Conservation (phyloP, 306 rosid genomes). For the Myrica gale region DNA sequence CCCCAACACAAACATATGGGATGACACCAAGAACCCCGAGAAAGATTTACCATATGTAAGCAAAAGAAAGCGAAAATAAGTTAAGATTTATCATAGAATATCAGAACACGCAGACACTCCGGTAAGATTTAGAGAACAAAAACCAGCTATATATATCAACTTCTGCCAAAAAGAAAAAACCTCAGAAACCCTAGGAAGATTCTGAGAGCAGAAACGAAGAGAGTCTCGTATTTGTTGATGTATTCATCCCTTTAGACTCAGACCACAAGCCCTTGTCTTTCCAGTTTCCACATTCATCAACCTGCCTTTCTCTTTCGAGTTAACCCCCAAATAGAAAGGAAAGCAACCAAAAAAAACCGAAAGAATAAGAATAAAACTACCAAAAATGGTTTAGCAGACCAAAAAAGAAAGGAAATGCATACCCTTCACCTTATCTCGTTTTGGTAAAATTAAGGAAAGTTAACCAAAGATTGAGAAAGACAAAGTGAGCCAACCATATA, state of each 20-base stretch:
- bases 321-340: conserved; percentile 23
- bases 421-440: conserved; percentile 11
- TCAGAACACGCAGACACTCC: conserved; percentile 1
- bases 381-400: neutral
- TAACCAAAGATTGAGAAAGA: neutral
- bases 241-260: conserved; percentile 21
- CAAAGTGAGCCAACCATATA: neutral
- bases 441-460: conserved; percentile 22
- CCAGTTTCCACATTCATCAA: conserved; percentile 31
- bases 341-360: neutral
- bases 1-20: neutral
- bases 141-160: neutral
- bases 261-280: conserved; percentile 25
- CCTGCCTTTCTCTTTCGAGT: conserved; percentile 9
- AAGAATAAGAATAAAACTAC: too few species aligned
- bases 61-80: neutral
- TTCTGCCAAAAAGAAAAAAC: conserved; percentile 6
- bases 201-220: neutral
- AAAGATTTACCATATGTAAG: neutral
- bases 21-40: conserved; percentile 18
- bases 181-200: conserved; percentile 44
- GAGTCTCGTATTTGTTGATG: neutral
- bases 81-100: neutral
- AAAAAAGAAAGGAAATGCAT: neutral
- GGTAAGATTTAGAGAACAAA: neutral